Evolutionary conservation across 176 grass and related monocot genomes (phyloP).

Genomic region (Musa schizocarpa): DNA sequence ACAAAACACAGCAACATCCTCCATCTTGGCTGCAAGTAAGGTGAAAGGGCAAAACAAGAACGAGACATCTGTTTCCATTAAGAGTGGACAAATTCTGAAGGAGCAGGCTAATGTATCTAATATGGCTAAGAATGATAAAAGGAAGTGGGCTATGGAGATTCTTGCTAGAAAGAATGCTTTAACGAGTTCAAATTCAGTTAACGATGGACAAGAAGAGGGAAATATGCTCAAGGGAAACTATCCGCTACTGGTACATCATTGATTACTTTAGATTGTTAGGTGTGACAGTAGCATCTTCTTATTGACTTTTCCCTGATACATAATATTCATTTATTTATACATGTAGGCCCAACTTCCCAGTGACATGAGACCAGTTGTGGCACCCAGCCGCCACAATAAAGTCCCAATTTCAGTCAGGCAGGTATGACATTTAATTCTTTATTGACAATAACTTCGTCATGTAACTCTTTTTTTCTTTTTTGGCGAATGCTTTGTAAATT

Average conservation of each 20-base stretch:
- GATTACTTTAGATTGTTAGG: conserved; percentile 6
- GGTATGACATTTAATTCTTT: conserved; percentile 31
- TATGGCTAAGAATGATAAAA: conserved; percentile 65
- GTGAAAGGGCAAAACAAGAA: background rate
- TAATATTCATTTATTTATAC: conserved; percentile 12
- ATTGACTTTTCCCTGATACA: conserved; percentile 24
- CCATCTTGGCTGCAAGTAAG: background rate
- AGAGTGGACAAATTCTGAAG: conserved; percentile 22
- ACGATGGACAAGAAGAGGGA: conserved; percentile 50
- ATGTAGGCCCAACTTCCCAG: conserved; percentile 64
- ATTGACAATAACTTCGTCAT: background rate
- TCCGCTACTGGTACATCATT: conserved; percentile 54
- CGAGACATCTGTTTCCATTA: conserved; percentile 20
- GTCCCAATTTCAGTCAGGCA: conserved; percentile 62
- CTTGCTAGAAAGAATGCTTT: conserved; percentile 84
- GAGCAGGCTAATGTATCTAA: conserved; percentile 33
- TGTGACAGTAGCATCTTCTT: conserved; percentile 10
- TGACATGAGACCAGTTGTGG: conserved; percentile 63
- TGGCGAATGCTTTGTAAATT: background rate
- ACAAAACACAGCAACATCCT: background rate
- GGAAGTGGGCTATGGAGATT: conserved; percentile 89
- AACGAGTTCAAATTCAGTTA: conserved; percentile 31
- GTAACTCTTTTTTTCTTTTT: conserved; percentile 11
- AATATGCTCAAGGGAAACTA: conserved; percentile 53
- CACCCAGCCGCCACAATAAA: conserved; percentile 46